phyloP scores from a whole-genome alignment of 148 eudicot genomes.

The Bassia scoparia region DNA sequence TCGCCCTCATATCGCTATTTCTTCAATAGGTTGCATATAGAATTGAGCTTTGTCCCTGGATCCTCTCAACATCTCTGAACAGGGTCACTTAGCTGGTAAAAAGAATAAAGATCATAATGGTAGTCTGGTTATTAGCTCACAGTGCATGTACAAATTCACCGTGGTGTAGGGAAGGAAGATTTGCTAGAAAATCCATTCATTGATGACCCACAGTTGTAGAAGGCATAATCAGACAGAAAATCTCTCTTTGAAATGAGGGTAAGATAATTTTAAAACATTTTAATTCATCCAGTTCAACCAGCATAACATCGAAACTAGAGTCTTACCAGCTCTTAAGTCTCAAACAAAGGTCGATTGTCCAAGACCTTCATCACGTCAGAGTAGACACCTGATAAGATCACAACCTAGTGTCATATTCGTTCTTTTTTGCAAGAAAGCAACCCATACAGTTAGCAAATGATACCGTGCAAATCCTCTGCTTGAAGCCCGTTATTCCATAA shows the following conservation, averaged over 20 bases:
- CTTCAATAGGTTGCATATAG: slow-evolving; percentile 83
- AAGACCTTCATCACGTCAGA: slow-evolving; percentile 62
- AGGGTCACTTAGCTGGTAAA: not conserved
- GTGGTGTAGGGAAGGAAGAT: not conserved
- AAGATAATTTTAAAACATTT: not conserved
- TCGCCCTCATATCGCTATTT: slow-evolving; percentile 66
- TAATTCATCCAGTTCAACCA: not conserved
- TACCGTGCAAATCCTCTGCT: slow-evolving; percentile 81
- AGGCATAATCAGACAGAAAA: not conserved
- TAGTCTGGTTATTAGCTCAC: too few relatives aligned
- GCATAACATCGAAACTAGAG: slow-evolving; percentile 13
- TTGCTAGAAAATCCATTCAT: slow-evolving; percentile 5
- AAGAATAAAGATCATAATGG: too few relatives aligned
- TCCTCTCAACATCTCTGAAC: slow-evolving; percentile 74
- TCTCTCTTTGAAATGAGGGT: not conserved
- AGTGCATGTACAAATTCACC: not conserved
- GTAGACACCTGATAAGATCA: slow-evolving; percentile 40
- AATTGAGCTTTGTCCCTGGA: slow-evolving; percentile 58
- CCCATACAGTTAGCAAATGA: slow-evolving; percentile 10
- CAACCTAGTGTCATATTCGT: slow-evolving; percentile 8
- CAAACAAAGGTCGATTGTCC: slow-evolving; percentile 53
- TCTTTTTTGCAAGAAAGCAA: not conserved
- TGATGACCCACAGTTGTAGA: not conserved
- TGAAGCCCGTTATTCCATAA: slow-evolving; percentile 82
- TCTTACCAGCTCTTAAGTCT: slow-evolving; percentile 77